These are phyloP conservation scores for Botrytis cinerea DNA, from an alignment of 2,329 filamentous ascomycete genomes.

Conservation along the genomic window DNA sequence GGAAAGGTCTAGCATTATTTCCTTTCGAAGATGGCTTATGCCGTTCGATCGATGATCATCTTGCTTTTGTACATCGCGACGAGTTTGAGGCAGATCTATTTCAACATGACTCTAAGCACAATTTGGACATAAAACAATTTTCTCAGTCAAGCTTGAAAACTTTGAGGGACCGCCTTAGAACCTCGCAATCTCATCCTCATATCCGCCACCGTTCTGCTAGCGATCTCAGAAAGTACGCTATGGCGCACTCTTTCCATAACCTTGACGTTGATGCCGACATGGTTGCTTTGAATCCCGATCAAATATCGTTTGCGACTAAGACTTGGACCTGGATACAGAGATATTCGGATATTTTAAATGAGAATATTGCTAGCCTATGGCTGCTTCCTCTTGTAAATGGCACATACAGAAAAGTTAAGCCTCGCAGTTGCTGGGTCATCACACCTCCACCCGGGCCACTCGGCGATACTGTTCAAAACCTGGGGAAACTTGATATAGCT, in stretches of 20 bases:
- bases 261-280: slow-evolving; percentile 24
- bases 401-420: slow-evolving; percentile 31
- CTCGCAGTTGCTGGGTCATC: slow-evolving; percentile 5
- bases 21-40: slow-evolving; percentile 34
- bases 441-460: neutral
- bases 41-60: slow-evolving; percentile 26
- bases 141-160: neutral
- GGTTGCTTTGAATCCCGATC: slow-evolving; percentile 19
- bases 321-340: slow-evolving; percentile 31
- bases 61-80: slow-evolving; percentile 31
- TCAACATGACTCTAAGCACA: slow-evolving; percentile 23
- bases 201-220: slow-evolving; percentile 30
- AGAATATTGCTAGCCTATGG: slow-evolving; percentile 34
- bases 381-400: slow-evolving; percentile 36
- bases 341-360: slow-evolving; percentile 26
- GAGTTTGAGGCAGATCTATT: slow-evolving; percentile 32
- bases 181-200: slow-evolving; percentile 24
- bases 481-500: neutral
- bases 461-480: slow-evolving; percentile 4
- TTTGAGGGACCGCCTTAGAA: slow-evolving; percentile 25
- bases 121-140: slow-evolving; percentile 30
- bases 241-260: slow-evolving; percentile 25
- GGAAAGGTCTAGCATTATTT: slow-evolving; percentile 29
- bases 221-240: slow-evolving; percentile 28
- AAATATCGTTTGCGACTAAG: slow-evolving; percentile 24